These are phyloP conservation scores for Chloropicon primus DNA, from an alignment of 139 green algal species.

Conservation along the genomic window DNA sequence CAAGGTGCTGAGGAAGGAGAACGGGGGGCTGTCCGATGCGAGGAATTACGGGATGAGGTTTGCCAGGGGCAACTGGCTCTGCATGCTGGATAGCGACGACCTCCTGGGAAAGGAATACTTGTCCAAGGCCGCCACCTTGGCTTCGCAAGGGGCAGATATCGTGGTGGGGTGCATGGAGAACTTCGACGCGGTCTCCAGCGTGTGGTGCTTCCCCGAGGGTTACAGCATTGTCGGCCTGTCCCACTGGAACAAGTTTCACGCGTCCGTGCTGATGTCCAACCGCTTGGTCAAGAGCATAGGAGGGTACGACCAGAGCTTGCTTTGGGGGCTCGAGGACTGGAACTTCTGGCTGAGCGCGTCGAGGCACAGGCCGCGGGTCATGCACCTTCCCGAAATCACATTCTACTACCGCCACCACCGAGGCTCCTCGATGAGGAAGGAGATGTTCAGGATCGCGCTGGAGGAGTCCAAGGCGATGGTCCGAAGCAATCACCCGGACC, in stretches of 20 bases:
- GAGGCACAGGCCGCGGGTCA: constrained; percentile 6
- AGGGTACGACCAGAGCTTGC: constrained; percentile 19
- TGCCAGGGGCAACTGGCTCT: constrained; percentile 20
- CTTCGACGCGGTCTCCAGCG: constrained; percentile 14
- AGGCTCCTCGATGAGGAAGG: constrained; percentile 22
- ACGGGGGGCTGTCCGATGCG: constrained; percentile 20
- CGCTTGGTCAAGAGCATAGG: constrained; percentile 12
- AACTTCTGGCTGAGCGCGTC: constrained; percentile 24
- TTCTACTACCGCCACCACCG: constrained; percentile 24
- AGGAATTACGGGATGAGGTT: constrained; percentile 16
- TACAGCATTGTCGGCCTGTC: constrained; percentile 10
- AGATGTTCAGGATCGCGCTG: constrained; percentile 16
- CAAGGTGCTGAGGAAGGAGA: constrained; percentile 10
- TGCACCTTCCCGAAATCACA: constrained; percentile 13
- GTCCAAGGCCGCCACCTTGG: constrained; percentile 3
- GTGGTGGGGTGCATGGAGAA: constrained; percentile 21
- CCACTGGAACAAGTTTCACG: constrained; percentile 28
- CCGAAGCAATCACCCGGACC: constrained; percentile 17
- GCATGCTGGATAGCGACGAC: constrained; percentile 24
- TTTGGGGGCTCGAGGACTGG: constrained; percentile 24
- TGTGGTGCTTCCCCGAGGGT: constrained; percentile 26
- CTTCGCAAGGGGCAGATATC: constrained; percentile 4
- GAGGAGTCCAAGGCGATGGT: constrained; percentile 25
- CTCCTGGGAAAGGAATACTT: constrained; percentile 18
- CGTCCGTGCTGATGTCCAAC: constrained; percentile 16